phyloP scores from a whole-genome alignment of 1,284 basidiomycete genomes.

The Melampsora larici-populina region DNA sequence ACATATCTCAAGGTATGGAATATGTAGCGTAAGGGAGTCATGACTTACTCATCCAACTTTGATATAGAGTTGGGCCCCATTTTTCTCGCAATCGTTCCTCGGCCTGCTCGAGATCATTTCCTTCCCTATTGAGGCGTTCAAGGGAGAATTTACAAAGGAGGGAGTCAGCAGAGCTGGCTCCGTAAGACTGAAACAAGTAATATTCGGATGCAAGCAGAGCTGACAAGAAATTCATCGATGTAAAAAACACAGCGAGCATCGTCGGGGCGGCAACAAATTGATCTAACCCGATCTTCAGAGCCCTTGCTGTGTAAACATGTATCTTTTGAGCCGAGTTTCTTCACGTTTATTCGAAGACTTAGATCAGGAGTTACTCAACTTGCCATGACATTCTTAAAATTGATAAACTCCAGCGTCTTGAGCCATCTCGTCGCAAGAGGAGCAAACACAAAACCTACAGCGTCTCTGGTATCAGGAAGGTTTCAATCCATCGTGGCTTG shows the following conservation, averaged over 20 bases:
- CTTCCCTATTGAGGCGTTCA: conserved; percentile 11
- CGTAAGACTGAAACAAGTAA: too few relatives aligned
- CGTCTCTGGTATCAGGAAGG: neutral
- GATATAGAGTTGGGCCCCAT: conserved; percentile 39
- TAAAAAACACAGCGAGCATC: conserved; percentile 41
- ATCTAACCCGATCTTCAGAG: conserved; percentile 28
- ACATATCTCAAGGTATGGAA: neutral
- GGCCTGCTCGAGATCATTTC: conserved; percentile 35
- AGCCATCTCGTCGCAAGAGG: conserved; percentile 39
- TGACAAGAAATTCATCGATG: conserved; percentile 40
- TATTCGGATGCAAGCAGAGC: neutral
- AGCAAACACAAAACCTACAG: conserved; percentile 34
- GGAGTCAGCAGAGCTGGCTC: too few relatives aligned
- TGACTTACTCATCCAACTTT: conserved; percentile 33
- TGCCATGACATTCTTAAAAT: conserved; percentile 19
- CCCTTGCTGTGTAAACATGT: neutral
- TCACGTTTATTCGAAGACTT: neutral
- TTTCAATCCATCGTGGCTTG: neutral
- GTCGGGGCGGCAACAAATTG: conserved; percentile 41
- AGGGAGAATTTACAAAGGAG: too few relatives aligned
- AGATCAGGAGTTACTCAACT: neutral
- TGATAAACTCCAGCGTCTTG: conserved; percentile 41
- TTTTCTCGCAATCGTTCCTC: conserved; percentile 34
- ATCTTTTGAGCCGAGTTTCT: neutral
- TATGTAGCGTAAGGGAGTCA: neutral